These are phyloP conservation scores for Gossypium sturtianum DNA, from an alignment of 345 rosid species.

Conservation along the genomic window DNA sequence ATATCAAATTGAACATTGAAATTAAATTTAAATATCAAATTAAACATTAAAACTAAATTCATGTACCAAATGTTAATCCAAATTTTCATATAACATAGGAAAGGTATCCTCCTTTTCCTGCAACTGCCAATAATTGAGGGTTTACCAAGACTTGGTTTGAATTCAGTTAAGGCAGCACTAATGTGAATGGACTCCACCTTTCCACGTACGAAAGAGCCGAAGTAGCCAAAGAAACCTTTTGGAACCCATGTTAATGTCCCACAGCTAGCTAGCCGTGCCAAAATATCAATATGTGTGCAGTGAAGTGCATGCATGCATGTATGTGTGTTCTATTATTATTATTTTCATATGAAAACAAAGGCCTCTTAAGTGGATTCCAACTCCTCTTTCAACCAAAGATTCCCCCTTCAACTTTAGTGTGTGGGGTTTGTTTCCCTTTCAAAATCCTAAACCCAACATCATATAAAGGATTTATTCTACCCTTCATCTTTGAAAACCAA, in stretches of 20 bases:
- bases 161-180: slow-evolving; percentile 49
- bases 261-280: too few relatives aligned
- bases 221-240: slow-evolving; percentile 29
- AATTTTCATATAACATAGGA: too few relatives aligned
- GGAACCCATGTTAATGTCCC: slow-evolving; percentile 27
- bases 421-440: slow-evolving; percentile 52
- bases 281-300: too few relatives aligned
- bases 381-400: slow-evolving; percentile 56
- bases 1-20: too few relatives aligned
- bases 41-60: too few relatives aligned
- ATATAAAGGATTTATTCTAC: slow-evolving; percentile 14
- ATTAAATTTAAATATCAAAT: too few relatives aligned
- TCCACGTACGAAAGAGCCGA: slow-evolving; percentile 52
- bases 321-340: too few relatives aligned
- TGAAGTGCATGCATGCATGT: too few relatives aligned
- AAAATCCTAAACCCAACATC: slow-evolving; percentile 28
- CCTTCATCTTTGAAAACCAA: background rate
- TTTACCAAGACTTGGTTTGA: slow-evolving; percentile 24
- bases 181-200: slow-evolving; percentile 56
- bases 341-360: too few relatives aligned
- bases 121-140: slow-evolving; percentile 42
- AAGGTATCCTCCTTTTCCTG: slow-evolving; percentile 1
- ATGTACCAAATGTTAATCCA: too few relatives aligned
- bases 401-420: slow-evolving; percentile 10
- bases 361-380: slow-evolving; percentile 55